Conservation (phyloP, 441 rosid genomes). For the Geranium incanum region DNA sequence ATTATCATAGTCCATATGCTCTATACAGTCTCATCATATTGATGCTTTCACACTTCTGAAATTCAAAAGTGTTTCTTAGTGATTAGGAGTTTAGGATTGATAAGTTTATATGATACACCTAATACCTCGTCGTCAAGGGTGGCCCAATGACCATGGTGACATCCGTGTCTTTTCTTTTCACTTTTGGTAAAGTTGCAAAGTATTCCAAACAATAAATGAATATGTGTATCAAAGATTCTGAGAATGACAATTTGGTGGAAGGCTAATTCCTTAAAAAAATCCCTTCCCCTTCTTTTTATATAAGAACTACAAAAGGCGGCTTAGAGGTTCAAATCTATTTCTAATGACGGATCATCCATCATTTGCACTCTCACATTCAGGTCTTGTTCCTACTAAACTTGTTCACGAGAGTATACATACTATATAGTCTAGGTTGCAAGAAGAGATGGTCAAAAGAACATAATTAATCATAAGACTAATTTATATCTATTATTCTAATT, state of each 20-base stretch:
- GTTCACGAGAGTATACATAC: background rate
- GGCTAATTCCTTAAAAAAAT: background rate
- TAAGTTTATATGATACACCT: background rate
- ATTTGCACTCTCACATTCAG: background rate
- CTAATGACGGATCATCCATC: background rate
- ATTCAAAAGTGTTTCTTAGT: background rate
- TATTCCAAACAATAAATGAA: constrained; percentile 2
- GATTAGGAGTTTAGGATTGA: constrained; percentile 7
- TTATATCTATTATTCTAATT: background rate
- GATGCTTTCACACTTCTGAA: background rate
- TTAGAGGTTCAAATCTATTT: background rate
- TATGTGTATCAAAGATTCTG: background rate
- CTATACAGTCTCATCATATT: background rate
- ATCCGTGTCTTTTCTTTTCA: background rate
- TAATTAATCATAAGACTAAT: background rate
- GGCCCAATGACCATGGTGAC: constrained; percentile 6
- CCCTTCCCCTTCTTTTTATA: background rate
- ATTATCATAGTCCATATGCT: background rate
- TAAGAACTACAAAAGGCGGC: background rate
- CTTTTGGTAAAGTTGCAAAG: background rate
- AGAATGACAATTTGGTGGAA: background rate
- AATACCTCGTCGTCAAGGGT: constrained; percentile 1
- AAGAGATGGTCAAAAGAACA: background rate
- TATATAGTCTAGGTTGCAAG: background rate
- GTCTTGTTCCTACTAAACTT: background rate